phyloP scores from a whole-genome alignment of 2,329 filamentous ascomycete genomes.

The Fusarium poae region DNA sequence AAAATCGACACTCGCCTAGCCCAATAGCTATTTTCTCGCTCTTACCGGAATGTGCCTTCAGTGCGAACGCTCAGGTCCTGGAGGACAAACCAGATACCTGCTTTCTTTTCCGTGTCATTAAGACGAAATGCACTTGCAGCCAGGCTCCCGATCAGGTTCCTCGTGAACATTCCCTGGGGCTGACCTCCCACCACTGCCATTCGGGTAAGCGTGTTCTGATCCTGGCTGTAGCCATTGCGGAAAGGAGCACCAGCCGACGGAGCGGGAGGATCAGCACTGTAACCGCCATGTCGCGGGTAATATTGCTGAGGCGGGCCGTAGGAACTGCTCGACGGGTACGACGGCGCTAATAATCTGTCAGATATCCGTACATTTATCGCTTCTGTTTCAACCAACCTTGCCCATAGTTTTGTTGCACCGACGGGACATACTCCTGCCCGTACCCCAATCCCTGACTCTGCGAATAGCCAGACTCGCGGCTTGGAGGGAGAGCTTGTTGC shows the following conservation, averaged over 20 bases:
- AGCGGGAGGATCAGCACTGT: slow-evolving; percentile 48
- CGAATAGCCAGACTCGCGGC: slow-evolving; percentile 54
- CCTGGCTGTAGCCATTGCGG: slow-evolving; percentile 51
- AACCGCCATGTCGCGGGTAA: slow-evolving; percentile 52
- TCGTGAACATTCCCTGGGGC: slow-evolving; percentile 88
- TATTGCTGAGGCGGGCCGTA: slow-evolving; percentile 57
- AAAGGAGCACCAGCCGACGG: slow-evolving; percentile 48
- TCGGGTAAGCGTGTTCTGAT: slow-evolving; percentile 50
- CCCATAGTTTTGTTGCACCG: slow-evolving; percentile 49
- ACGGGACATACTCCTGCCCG: slow-evolving; percentile 52
- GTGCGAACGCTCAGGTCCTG: slow-evolving; percentile 95
- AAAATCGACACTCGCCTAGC: neutral
- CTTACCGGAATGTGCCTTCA: slow-evolving; percentile 88
- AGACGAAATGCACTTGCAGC: slow-evolving; percentile 89
- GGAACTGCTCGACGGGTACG: slow-evolving; percentile 51
- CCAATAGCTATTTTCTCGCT: neutral
- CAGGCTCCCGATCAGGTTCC: slow-evolving; percentile 93
- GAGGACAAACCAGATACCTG: slow-evolving; percentile 96
- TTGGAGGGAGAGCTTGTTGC: slow-evolving; percentile 55
- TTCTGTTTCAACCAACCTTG: slow-evolving; percentile 49
- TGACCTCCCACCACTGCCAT: slow-evolving; percentile 59
- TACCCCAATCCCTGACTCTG: slow-evolving; percentile 51
- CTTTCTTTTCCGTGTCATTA: slow-evolving; percentile 81
- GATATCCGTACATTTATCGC: slow-evolving; percentile 1
- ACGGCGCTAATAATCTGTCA: slow-evolving; percentile 40